A percentile compares a stretch with the other conserved stretches of the same genome.
Evolutionary conservation across 129 eudicot species (phyloP).

Genomic region (Mikania micrantha): DNA sequence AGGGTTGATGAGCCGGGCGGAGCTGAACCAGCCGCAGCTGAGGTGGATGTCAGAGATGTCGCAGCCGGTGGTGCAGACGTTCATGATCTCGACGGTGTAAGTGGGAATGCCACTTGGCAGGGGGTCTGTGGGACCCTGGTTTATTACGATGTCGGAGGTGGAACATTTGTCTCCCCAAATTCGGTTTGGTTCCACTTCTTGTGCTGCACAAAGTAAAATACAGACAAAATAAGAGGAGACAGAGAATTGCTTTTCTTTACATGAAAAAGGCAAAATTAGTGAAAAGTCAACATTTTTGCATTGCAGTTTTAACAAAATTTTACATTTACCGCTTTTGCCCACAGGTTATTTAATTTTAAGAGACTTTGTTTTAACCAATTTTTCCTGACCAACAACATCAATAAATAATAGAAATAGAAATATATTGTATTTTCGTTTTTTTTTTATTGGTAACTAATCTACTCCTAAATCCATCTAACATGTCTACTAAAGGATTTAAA

Average conservation of each 20-base stretch:
- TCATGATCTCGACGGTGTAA: slow-evolving; percentile 77
- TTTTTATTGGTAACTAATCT: too few relatives aligned
- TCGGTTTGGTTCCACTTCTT: slow-evolving; percentile 44
- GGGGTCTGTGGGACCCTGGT: slow-evolving; percentile 71
- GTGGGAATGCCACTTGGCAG: slow-evolving; percentile 82
- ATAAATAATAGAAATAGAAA: neutral
- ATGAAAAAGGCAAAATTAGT: slow-evolving; percentile 9
- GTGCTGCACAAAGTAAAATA: slow-evolving; percentile 5
- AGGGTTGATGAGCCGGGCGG: slow-evolving; percentile 31
- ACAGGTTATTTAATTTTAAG: neutral
- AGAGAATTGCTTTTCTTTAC: slow-evolving; percentile 6
- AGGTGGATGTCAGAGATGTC: slow-evolving; percentile 35
- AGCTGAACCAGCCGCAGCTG: slow-evolving; percentile 37
- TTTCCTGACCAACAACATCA: neutral
- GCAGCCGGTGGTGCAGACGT: slow-evolving; percentile 35
- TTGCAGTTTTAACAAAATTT: neutral
- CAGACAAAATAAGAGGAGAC: neutral
- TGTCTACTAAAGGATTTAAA: too few relatives aligned
- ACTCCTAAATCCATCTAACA: too few relatives aligned
- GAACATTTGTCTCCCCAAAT: slow-evolving; percentile 80
- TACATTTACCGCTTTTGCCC: slow-evolving; percentile 4
- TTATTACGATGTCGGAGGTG: slow-evolving; percentile 56
- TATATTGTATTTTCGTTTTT: too few relatives aligned
- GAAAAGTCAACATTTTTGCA: slow-evolving; percentile 23
- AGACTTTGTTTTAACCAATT: neutral